phyloP scores from a whole-genome alignment of 495 filamentous ascomycete genomes.

The Aspergillus carlsbadensis region DNA sequence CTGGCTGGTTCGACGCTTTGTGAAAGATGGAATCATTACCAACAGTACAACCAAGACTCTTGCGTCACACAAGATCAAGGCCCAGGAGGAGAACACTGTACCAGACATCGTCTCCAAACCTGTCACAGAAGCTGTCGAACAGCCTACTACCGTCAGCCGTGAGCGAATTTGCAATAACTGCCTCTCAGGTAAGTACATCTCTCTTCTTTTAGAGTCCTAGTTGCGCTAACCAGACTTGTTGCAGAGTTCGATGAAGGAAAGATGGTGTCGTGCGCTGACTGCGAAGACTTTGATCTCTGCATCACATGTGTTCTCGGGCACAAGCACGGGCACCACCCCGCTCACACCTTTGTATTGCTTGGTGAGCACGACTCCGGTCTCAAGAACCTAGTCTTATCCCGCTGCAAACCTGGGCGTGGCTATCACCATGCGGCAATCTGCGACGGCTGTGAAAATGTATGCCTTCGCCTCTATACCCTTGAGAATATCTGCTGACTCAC shows the following conservation, averaged over 20 bases:
- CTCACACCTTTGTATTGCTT: conserved; percentile 66
- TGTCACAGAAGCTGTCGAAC: conserved; percentile 13
- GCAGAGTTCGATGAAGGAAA: conserved; percentile 69
- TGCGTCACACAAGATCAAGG: conserved; percentile 53
- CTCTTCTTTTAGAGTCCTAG: neutral
- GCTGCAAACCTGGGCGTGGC: conserved; percentile 79
- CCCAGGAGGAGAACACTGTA: conserved; percentile 13
- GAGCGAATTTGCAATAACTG: conserved; percentile 91
- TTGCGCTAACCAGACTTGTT: conserved; percentile 15
- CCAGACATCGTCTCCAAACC: conserved; percentile 13
- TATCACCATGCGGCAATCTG: conserved; percentile 84
- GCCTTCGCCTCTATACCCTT: conserved; percentile 1
- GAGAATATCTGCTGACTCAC: conserved; percentile 24
- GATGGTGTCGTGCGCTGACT: conserved; percentile 81
- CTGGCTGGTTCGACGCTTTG: conserved; percentile 90
- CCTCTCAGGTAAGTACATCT: conserved; percentile 61
- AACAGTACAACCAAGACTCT: conserved; percentile 82
- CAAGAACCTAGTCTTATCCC: conserved; percentile 49
- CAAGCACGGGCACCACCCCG: conserved; percentile 91
- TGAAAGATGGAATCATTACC: conserved; percentile 74
- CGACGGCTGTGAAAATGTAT: conserved; percentile 87
- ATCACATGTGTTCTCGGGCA: conserved; percentile 69
- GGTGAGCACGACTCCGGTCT: conserved; percentile 37
- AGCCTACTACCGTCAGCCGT: neutral
- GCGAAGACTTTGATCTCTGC: conserved; percentile 92